Base-by-base conservation (phyloP, 2,329 filamentous ascomycete genomes). In the Cladosporium sphaerospermum region DNA sequence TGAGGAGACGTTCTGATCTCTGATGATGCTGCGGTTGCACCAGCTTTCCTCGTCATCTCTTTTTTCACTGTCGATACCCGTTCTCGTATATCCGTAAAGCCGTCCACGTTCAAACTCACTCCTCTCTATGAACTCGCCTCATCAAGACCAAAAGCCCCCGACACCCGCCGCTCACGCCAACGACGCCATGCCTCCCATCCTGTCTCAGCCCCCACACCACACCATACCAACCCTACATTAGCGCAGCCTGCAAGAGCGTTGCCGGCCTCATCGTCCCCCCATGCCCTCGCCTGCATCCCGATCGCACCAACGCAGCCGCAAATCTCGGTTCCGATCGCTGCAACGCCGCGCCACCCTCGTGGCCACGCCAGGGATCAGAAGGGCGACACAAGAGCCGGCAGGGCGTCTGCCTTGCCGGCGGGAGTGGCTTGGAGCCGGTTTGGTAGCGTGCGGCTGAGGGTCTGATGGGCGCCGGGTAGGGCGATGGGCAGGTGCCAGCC, bases 1-100 rank as follows among this genome's bases (percentile, higher is more conserved):
- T 23, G 64, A 63, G 32, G 59, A 54, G n/a, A 31, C 28, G 16
- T 53, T 46, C 37, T 53, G 43, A 53, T 40, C 44, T 45, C 23
- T 53, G 51, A 46, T 41, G 39, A 32, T 19, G 23, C 40, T 41
- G 28, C 45, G 1, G 34, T 28, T 36, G 34, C 11, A 3, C 39
- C 1, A 9, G 14, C 6, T 47, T 18, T 33, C 10, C 32, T 33
- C 14, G 11, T 33, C 14, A n/a, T 18, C 11, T 37, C 31, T 39
- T 40, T 32, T 19, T 37, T 45, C 49, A 13, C 45, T 45, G 32
- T 52, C 32, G 49, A 52, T 52, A 52, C 49, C 49, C 49, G 28
- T 28, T 16, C 9, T 49, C 37, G 47, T 50, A 50, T 19, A 36
- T 14, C 23, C 2, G 23, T 47, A 47, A 47, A 39, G 45, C 28